Evolutionary conservation across 805 yeast species (phyloP), one percentile per base, ranked within the genome.

Genomic region (Metschnikowia arizonensis): DNA sequence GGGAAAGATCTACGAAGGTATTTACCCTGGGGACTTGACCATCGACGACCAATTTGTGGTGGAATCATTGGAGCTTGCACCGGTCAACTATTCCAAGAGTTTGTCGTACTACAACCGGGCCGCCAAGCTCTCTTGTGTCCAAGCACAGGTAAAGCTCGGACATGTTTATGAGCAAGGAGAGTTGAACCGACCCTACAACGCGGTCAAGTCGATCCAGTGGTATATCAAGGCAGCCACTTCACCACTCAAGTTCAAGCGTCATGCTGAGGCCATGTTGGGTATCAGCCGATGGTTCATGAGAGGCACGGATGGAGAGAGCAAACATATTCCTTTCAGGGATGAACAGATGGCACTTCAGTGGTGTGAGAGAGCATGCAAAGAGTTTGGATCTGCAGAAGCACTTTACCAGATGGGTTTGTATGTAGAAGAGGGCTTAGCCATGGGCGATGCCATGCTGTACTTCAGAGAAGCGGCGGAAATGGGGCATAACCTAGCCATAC

Each of bases 251-350:
- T 68, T 63, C 57, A 62, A 59, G 45, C 60, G 74, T 45, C 73
- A 68, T 47, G 73, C 74, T 0, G 75, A 71, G 42, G 75, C 76
- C 6, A 69, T 71, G 73, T 53, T 70, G 41, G 76, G 76, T 0
- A 62, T 72, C 49, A 58, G 67, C 31, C 59, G 76, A 44, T 72
- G 76, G 76, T 61, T 58, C 42, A 51, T 69, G 46, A 52, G 48
- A 33, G 75, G 74, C 14, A 55, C 64, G 10, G 53, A 64, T 10
- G 70, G 69, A 8, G 52, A 49, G 18, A 60, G 64, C 43, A 68
- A 64, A 45, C 64, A 66, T 40, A 63, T 71, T 36, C 72, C 73
- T 8, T 47, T 48, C 17, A 65, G 71, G 5, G 62, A 63, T 39
- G 69, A 66, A 1, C 66, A 63, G 28, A 60, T 57, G 50, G 74